phyloP scores from a whole-genome alignment of 2,329 filamentous ascomycete genomes.

The Diaporthe ilicicola region DNA sequence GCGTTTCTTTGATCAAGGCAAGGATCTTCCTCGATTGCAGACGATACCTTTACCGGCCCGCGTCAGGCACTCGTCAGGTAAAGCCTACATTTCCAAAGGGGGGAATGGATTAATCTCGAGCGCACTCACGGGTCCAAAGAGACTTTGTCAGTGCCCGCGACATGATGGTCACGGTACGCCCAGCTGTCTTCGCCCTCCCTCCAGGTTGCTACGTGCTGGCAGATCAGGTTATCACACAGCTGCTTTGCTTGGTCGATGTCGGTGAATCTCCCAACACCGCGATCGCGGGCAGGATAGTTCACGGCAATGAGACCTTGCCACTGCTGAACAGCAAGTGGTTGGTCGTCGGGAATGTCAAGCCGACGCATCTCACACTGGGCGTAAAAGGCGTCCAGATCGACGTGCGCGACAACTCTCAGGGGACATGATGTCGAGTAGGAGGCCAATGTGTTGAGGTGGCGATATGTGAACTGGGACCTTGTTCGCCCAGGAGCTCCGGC shows the following conservation, averaged over 20 bases:
- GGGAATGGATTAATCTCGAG: not conserved
- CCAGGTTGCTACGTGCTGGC: constrained; percentile 96
- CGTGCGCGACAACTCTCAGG: constrained; percentile 86
- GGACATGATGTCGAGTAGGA: constrained; percentile 77
- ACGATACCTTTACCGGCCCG: constrained; percentile 63
- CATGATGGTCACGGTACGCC: constrained; percentile 87
- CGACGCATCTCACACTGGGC: constrained; percentile 95
- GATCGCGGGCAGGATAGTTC: constrained; percentile 89
- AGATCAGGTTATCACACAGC: constrained; percentile 82
- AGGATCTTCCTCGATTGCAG: constrained; percentile 85
- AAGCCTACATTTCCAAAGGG: not conserved
- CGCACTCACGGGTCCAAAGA: constrained; percentile 75
- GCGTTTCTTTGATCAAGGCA: constrained; percentile 75
- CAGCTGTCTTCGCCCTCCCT: constrained; percentile 90
- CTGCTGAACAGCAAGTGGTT: constrained; percentile 92
- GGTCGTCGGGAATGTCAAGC: constrained; percentile 75
- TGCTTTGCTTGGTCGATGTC: constrained; percentile 84
- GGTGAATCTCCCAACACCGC: constrained; percentile 82
- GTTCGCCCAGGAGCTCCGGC: constrained; percentile 42
- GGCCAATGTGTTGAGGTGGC: constrained; percentile 80
- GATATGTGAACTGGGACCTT: constrained; percentile 83
- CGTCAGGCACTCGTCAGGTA: not conserved
- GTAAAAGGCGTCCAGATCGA: constrained; percentile 98
- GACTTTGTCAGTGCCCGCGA: constrained; percentile 87
- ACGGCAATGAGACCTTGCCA: constrained; percentile 96